These are phyloP conservation scores for Corymbia maculata DNA, from an alignment of 345 rosid species.

Conservation along the genomic window DNA sequence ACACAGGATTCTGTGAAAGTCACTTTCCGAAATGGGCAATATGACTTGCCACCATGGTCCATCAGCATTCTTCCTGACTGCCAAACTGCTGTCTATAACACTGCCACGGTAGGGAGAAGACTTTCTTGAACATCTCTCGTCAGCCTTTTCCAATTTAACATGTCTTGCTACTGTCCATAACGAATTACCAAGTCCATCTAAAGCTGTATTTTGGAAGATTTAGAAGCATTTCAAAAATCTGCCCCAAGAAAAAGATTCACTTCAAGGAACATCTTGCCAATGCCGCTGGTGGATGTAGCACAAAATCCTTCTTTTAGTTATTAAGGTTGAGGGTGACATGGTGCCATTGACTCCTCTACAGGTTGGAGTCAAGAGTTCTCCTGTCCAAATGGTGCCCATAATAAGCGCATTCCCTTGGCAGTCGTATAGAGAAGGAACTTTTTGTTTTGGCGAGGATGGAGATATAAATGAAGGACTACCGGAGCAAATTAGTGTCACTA, in stretches of 20 bases:
- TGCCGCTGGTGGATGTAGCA: background rate
- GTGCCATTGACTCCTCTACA: constrained; percentile 2
- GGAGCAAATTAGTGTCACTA: constrained; percentile 68
- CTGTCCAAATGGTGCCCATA: constrained; percentile 49
- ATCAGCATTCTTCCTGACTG: constrained; percentile 51
- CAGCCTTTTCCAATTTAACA: background rate
- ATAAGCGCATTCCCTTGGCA: constrained; percentile 48
- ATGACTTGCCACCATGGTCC: constrained; percentile 29
- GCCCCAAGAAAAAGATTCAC: background rate
- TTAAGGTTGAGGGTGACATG: background rate
- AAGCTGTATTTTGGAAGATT: background rate
- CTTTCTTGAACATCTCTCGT: background rate
- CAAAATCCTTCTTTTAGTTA: background rate
- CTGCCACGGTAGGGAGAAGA: constrained; percentile 28
- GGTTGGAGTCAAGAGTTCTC: constrained; percentile 47
- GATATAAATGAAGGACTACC: constrained; percentile 36
- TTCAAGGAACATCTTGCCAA: background rate
- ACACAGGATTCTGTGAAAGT: constrained; percentile 5
- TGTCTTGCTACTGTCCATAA: constrained; percentile 1
- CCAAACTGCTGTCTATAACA: constrained; percentile 32
- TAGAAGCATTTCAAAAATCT: background rate
- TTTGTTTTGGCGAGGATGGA: constrained; percentile 29
- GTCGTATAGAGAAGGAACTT: constrained; percentile 48
- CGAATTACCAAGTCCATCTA: background rate
- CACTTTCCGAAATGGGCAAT: constrained; percentile 11